phyloP scores from a whole-genome alignment of 2,329 filamentous ascomycete genomes.

The Colletotrichum simmondsii region DNA sequence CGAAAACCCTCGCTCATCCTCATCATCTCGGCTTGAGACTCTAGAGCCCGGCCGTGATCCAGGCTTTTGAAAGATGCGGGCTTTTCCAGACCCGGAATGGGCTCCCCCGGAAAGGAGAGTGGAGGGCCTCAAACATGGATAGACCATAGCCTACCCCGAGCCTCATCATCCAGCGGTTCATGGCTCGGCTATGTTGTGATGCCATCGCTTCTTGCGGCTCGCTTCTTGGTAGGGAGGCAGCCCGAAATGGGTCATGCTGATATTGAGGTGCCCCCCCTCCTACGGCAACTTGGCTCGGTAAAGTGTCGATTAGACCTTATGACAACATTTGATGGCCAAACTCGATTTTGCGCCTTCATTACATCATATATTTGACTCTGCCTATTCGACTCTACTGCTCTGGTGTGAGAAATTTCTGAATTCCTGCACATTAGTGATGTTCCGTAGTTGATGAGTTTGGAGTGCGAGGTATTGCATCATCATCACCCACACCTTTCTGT shows the following conservation, averaged over 20 bases:
- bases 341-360: no score
- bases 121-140: neutral
- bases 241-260: neutral
- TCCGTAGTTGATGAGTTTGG: no score
- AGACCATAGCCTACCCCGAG: neutral
- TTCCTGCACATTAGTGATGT: no score
- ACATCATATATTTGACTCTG: no score
- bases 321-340: no score
- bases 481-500: no score
- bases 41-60: neutral
- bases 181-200: slow-evolving; percentile 2
- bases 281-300: neutral
- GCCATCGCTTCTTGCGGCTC: neutral
- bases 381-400: no score
- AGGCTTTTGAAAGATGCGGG: neutral
- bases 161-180: neutral
- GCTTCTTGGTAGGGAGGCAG: neutral
- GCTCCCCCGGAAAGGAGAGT: neutral
- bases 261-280: neutral
- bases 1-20: slow-evolving; percentile 10
- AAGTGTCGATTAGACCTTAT: no score
- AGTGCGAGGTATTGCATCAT: neutral
- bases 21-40: neutral
- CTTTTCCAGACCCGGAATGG: neutral
- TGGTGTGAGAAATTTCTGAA: no score